Evolutionary conservation across 805 yeast species (phyloP).

Genomic region (Peterozyma toletana): DNA sequence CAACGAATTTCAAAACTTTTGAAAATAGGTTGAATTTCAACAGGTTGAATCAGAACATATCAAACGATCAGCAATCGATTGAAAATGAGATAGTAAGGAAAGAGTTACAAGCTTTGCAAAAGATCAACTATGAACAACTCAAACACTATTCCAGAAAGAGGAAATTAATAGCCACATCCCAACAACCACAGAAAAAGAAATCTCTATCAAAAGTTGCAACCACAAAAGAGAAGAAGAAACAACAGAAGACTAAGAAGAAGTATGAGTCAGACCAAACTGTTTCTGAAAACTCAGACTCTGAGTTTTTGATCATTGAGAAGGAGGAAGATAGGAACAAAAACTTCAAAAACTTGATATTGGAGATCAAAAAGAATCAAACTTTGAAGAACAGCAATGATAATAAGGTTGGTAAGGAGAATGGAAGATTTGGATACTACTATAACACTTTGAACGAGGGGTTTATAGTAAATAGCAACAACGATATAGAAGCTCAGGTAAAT

Average conservation of each 20-base stretch:
- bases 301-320: conserved; percentile 3
- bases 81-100: not conserved
- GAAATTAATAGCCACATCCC: not conserved
- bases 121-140: too few relatives aligned
- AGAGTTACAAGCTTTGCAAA: not conserved
- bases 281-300: not conserved
- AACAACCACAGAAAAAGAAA: not conserved
- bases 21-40: not conserved
- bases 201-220: not conserved
- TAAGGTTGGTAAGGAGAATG: too few relatives aligned
- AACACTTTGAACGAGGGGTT: conserved; percentile 5
- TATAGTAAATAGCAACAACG: not conserved
- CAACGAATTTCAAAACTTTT: not conserved
- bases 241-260: conserved; percentile 1
- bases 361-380: too few relatives aligned
- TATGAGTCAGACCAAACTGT: not conserved
- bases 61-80: not conserved
- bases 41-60: not conserved
- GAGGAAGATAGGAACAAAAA: conserved; percentile 5
- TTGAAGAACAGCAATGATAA: too few relatives aligned
- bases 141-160: not conserved
- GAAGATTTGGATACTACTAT: conserved; percentile 7
- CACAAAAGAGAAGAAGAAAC: not conserved
- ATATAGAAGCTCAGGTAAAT: not conserved
- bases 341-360: conserved; percentile 1